Evolutionary conservation across 768 basidiomycete genomes (phyloP), one percentile per base, ranked within the genome.

Genomic region (Pleurotus salmoneostramineus): DNA sequence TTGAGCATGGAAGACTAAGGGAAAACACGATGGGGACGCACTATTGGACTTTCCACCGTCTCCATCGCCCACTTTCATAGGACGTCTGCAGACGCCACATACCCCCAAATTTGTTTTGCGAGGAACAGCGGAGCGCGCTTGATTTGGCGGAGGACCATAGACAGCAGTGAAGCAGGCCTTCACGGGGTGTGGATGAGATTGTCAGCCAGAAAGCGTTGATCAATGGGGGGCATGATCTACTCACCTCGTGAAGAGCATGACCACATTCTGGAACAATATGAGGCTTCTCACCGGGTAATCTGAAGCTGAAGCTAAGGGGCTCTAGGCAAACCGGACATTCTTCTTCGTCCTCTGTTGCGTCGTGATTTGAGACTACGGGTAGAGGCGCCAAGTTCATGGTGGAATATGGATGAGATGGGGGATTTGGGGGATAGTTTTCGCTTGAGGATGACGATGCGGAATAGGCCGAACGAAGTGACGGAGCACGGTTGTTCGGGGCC

Each of bases 281-380:
- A 6, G 96, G 93, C 69, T 95, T 98, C 77, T 99, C 97, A 6
- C 97, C 97, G 0, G 93, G 91, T 11, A 99, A 74, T 60, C 95
- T 82, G 73, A 94, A 97, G 71, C 87, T 89, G 72, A 94, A 95
- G 68, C 88, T 89, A 68, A 99, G 83, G 1, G 93, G 91, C 67
- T 98, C 96, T 63, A 97, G 87, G 72, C 96, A 99, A 63, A 99
- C 93, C 10, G 96, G 96, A 65, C 97, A 99, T 66, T 89, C 91
- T 55, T 90, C 89, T 66, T 95, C 94, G 56, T 93, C 90, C 21
- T 91, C 88, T 12, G 76, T 70, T 45, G 76, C 55, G 61, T 84
- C 82, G 68, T 83, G 81, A 61, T 70, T 81, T 12, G 89, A 86
- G 57, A 92, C 87, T 63, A 90, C 87, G 10, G 91, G 87, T 35